A percentile compares a stretch with the other conserved stretches of the same genome.
Conservation (phyloP, 345 rosid species). For the Barbarea vulgaris region DNA sequence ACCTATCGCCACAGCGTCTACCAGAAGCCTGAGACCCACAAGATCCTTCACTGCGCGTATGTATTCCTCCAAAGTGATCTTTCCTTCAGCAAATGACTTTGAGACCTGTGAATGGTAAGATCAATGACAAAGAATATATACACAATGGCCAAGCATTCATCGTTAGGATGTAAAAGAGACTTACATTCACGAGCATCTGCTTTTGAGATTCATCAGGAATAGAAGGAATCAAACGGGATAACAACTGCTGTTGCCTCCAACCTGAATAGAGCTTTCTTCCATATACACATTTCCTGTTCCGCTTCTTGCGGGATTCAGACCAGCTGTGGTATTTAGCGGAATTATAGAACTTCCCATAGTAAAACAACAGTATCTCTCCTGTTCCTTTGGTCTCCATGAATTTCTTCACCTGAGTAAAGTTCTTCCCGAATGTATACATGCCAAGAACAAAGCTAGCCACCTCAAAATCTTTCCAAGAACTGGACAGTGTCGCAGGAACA, state of each 20-base stretch:
- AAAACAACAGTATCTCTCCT: conserved; percentile 59
- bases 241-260: conserved; percentile 72
- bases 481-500: conserved; percentile 44
- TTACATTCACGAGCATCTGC: conserved; percentile 38
- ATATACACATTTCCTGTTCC: conserved; percentile 47
- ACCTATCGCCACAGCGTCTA: conserved; percentile 71
- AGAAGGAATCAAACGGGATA: conserved; percentile 60
- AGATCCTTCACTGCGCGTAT: conserved; percentile 46
- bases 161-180: conserved; percentile 28
- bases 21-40: conserved; percentile 56
- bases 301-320: conserved; percentile 57
- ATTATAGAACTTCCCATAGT: conserved; percentile 62
- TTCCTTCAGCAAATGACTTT: conserved; percentile 61
- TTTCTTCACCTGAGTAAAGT: conserved; percentile 48
- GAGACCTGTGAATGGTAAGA: conserved; percentile 52
- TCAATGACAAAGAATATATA: conserved; percentile 13
- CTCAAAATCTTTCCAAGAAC: conserved; percentile 55
- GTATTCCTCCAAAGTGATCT: conserved; percentile 49
- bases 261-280: conserved; percentile 68
- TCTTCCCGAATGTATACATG: conserved; percentile 61
- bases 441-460: conserved; percentile 60
- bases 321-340: conserved; percentile 56
- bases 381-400: conserved; percentile 53
- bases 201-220: conserved; percentile 47
- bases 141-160: background rate